Base-by-base conservation (phyloP, 2,329 filamentous ascomycete genomes). In the Exophiala dermatitidis region DNA sequence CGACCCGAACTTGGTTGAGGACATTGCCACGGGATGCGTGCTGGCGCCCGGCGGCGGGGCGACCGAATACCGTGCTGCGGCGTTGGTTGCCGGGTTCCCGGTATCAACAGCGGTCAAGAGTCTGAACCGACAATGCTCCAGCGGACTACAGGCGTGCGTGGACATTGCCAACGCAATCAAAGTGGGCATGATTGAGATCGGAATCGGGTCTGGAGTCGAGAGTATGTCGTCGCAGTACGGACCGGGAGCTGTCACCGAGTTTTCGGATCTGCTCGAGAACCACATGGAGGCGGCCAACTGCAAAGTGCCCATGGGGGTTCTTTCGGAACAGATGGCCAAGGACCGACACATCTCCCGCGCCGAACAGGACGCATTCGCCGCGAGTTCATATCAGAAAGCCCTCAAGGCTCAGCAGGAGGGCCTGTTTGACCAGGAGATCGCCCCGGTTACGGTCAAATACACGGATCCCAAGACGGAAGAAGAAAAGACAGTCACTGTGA, bases 191-290 rank as follows among this genome's bases (percentile, higher is more conserved):
- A 97, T 97, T 67, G 91, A 97, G 62, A 74, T 97, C 59, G 93
- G 93, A 64, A 83, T 97, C 63, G 93, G 91, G 62, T 90, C 90
- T 19, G 93, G 93, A 66, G 90, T 95, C 28, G 93, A 98, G 82
- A 93, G 87, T 77, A 98, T 98, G 93, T 88, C 82, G 66, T 78
- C 79, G 53, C 87, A 96, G 68, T 97, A 97, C 70, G 93, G 91
- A 33, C 90, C 91, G 28, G 78, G 77, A 42, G 93, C 93, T 57
- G 91, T 97, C 10, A 82, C 84, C 58, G 93, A 97, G 72, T 96
- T 97, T 79, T 93, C 88, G 31, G 88, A 95, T 46, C 80, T 88
- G 49, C 83, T 97, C 60, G 88, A 96, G 68, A 80, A 76, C 64
- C 80, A 91, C 76, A 79, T 82, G 60, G 85, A 93, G 68, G 81